Base-by-base conservation (phyloP, 2,329 filamentous ascomycete genomes). In the Hypoxylon sp. region DNA sequence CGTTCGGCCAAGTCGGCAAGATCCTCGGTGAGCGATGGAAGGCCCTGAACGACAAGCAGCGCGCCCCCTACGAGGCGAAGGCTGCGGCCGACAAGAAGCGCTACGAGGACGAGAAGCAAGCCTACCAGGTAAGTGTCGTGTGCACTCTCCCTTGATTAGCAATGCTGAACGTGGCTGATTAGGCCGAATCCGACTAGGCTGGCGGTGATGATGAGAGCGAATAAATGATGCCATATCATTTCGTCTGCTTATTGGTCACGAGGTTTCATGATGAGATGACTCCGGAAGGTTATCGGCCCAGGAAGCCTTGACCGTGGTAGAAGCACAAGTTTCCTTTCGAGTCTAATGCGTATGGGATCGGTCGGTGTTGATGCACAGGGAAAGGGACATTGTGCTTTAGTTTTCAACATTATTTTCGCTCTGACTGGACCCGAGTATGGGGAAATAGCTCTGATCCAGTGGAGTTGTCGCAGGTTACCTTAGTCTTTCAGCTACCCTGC, bases 1-100 rank as follows among this genome's bases (percentile, higher is more conserved):
- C 92, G 76, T 99, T 99, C 84, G 96, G 94, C 91, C 95, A 98
- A 84, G 95, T 99, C 78, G 96, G 96, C 85, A 98, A 98, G 90
- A 88, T 96, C 79, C 94, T 99, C 69, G 96, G 96, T 84, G 95
- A 98, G 89, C 92, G 92, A 86, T 99, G 96, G 96, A 99, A 99
- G 94, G 92, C 91, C 68, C 88, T 99, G 73, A 93, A 89, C 83
- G 94, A 97, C 76, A 94, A 96, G 88, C 93, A 98, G 83, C 94
- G 95, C 78, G 85, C 88, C 72, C 96, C 96, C 10, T 99, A 98
- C 79, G 95, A 98, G 85, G 92, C 93, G 81, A 98, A 98, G 91
- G 96, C 96, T 80, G 93, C 92, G 58, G 87, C 91, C 73, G 96
- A 99, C 85, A 99, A 98, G 93, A 97, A 98, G 91, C 92, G 96